These are phyloP conservation scores for Pleurozium schreberi DNA, from an alignment of 225 moss, liverwort and hornwort species.

Conservation along the genomic window DNA sequence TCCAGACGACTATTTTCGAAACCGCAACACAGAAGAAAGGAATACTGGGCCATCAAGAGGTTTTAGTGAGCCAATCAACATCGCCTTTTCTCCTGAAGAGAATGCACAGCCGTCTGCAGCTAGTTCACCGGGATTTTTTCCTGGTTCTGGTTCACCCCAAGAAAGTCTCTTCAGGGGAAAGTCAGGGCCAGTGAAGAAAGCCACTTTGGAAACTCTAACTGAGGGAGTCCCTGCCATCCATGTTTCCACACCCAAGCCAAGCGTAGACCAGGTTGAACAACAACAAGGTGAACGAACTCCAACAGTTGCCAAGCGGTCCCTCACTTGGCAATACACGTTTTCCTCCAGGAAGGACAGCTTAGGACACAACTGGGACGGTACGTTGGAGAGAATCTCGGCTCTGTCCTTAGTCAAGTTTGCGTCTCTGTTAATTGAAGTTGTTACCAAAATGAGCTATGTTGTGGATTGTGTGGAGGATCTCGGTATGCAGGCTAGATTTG, in stretches of 20 bases:
- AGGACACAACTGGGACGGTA: constrained; percentile 61
- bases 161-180: not conserved
- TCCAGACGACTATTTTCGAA: constrained; percentile 3
- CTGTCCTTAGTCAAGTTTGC: constrained; percentile 88
- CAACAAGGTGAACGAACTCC: not conserved
- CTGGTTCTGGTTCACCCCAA: not conserved
- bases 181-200: constrained; percentile 10
- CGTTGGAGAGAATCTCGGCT: constrained; percentile 79
- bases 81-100: not conserved
- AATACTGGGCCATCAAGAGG: not conserved
- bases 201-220: constrained; percentile 16
- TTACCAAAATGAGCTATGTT: constrained; percentile 77
- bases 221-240: constrained; percentile 26
- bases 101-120: not conserved
- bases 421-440: constrained; percentile 78
- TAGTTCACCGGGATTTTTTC: not conserved
- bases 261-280: not conserved
- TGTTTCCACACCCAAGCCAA: constrained; percentile 1
- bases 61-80: not conserved
- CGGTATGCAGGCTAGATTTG: constrained; percentile 45
- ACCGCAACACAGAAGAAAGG: not conserved
- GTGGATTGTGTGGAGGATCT: constrained; percentile 68
- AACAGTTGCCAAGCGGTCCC: not conserved
- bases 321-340: constrained; percentile 53
- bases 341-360: constrained; percentile 48